Evolutionary conservation across 176 grass and related monocot species (phyloP).

Genomic region (Musa acuminata): DNA sequence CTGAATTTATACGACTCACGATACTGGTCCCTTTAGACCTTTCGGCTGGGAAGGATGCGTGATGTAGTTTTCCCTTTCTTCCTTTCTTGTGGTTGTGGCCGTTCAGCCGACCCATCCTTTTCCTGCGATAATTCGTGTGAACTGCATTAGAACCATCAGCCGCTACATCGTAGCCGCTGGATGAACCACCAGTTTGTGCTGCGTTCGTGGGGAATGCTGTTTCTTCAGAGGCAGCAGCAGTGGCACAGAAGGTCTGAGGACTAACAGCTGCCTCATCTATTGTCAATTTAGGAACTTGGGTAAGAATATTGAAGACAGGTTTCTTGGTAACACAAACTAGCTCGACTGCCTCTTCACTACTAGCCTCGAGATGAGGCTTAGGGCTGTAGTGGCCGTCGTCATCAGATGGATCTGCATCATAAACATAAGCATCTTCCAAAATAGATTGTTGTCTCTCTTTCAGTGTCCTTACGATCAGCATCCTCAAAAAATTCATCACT

Average conservation of each 20-base stretch:
- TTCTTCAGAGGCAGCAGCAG: constrained; percentile 13
- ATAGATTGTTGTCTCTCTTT: constrained; percentile 51
- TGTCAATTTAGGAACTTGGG: constrained; percentile 18
- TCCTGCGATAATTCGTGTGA: constrained; percentile 26
- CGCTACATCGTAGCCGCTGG: constrained; percentile 26
- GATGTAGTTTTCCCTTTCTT: constrained; percentile 26
- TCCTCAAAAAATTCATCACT: constrained; percentile 93
- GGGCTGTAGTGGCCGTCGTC: constrained; percentile 5
- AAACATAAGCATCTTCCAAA: background rate
- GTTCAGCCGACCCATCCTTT: constrained; percentile 31
- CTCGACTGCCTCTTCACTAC: constrained; percentile 27
- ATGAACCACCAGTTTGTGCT: constrained; percentile 18
- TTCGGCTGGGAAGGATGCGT: constrained; percentile 21
- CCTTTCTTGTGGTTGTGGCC: constrained; percentile 37
- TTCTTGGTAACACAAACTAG: constrained; percentile 32
- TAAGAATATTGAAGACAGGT: constrained; percentile 30
- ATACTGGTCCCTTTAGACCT: constrained; percentile 62
- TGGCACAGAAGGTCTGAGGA: background rate
- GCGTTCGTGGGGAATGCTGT: background rate
- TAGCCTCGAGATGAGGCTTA: background rate
- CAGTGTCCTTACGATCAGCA: constrained; percentile 64
- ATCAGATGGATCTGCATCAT: constrained; percentile 13
- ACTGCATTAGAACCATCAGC: constrained; percentile 26
- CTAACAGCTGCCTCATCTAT: constrained; percentile 5
- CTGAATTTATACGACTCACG: constrained; percentile 68